Conservation (phyloP, 75 land plant species). For the Pseudotsuga menziesii region DNA sequence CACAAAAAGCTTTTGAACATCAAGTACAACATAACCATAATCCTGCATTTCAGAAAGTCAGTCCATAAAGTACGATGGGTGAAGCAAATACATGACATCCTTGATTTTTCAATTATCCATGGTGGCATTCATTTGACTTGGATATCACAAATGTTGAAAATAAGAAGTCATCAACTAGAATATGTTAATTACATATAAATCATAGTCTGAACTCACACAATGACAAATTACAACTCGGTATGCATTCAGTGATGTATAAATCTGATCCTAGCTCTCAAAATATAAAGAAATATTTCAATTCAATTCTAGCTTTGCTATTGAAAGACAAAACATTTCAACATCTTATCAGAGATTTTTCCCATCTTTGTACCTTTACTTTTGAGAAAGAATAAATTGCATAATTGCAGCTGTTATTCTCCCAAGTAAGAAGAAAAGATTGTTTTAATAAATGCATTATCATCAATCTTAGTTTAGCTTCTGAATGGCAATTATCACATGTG, state of each 20-base stretch:
- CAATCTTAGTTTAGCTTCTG: too few relatives aligned
- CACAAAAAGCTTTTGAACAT: conserved; percentile 41
- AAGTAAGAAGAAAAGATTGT: too few relatives aligned
- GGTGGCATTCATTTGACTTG: neutral
- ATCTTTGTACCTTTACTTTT: too few relatives aligned
- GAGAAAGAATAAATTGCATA: too few relatives aligned
- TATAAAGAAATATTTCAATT: neutral
- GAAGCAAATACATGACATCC: neutral
- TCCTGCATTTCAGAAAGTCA: conserved; percentile 1
- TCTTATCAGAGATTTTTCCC: too few relatives aligned
- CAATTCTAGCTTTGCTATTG: too few relatives aligned
- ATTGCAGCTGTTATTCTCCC: too few relatives aligned
- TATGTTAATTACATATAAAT: neutral
- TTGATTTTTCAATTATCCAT: neutral
- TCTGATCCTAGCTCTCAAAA: neutral
- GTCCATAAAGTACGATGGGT: neutral
- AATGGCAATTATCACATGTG: too few relatives aligned
- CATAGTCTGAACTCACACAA: neutral
- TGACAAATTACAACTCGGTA: neutral
- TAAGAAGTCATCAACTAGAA: neutral
- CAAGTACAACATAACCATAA: conserved; percentile 66
- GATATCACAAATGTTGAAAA: neutral
- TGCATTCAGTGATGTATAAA: neutral
- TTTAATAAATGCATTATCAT: too few relatives aligned
- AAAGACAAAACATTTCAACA: too few relatives aligned